Base-by-base conservation (phyloP, 1,284 basidiomycete species). In the Tausonia pullulans region DNA sequence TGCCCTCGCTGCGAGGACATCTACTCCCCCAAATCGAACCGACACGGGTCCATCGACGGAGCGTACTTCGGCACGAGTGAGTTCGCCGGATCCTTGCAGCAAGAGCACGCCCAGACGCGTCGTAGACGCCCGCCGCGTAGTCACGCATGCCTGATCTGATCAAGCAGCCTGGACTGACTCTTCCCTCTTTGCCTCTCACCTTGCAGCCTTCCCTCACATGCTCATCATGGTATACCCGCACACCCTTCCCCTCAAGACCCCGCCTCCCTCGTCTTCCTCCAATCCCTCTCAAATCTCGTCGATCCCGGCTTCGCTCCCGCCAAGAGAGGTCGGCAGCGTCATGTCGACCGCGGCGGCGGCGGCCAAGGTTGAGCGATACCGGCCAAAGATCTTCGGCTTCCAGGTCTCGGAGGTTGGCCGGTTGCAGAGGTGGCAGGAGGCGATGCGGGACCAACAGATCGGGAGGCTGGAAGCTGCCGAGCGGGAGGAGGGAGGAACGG, bases 1-100 rank as follows among this genome's bases (percentile, higher is more conserved):
- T 97, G 94, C 75, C 91, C 90, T 3, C 86, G 92, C 50, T 97
- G 93, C 77, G 93, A 97, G 78, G 94, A 97, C 76, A 86, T 97
- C 69, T 96, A 97, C 77, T 90, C 88, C 0, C 93, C 93, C 55
- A 97, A 97, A 76, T 90, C 87, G 3, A 92, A 90, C 9, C 83
- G 93, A 50, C 93, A 97, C 75, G 92, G 93, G 56, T 87, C 87
- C 46, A 96, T 96, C 73, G 93, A 97, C 75, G 93, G 93, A 44
- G 93, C 94, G 2, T 97, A 94, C 78, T 97, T 97, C 71, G 93
- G 94, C 66, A 94, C 91, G 0, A 95, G 65, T 66, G 39, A 40
- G 64, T 65, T 6, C 2, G 41, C 46, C 9, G 4, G 6, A 4
- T 14, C 40, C 51, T 16, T 45, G 27, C 53, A 7, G 41, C 39